Percentiles rank a stretch among this genome's conserved stretches.
Conservation (phyloP, 2,329 filamentous ascomycete species). For the Stenocarpella maydis region DNA sequence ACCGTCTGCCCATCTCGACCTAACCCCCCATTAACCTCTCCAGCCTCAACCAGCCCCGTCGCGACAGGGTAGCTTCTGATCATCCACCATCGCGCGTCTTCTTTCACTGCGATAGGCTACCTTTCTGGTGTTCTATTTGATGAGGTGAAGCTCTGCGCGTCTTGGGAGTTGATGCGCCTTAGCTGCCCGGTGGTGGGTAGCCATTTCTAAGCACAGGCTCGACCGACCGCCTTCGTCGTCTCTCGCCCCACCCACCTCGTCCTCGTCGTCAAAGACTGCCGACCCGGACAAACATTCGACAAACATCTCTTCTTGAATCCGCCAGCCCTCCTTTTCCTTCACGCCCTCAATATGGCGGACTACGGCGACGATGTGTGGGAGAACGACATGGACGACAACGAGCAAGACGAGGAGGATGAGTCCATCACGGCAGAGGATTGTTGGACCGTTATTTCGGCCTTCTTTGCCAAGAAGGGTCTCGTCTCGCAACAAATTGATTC, state of each 20-base stretch:
- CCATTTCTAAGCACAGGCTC: constrained; percentile 35
- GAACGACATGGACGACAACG: constrained; percentile 63
- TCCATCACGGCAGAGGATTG: constrained; percentile 95
- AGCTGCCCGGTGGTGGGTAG: constrained; percentile 34
- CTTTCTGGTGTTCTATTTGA: constrained; percentile 27
- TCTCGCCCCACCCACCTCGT: not conserved
- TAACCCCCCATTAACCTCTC: constrained; percentile 9
- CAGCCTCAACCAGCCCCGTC: constrained; percentile 2
- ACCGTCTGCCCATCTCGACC: constrained; percentile 21
- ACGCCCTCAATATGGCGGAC: constrained; percentile 56
- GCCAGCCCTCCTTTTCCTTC: not conserved
- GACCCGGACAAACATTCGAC: not conserved
- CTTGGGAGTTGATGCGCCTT: constrained; percentile 35
- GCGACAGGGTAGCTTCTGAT: constrained; percentile 10
- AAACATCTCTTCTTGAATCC: not conserved
- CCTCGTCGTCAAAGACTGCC: not conserved
- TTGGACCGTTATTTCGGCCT: constrained; percentile 96
- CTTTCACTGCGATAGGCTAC: not conserved
- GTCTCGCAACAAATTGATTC: constrained; percentile 98
- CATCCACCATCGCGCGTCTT: constrained; percentile 4
- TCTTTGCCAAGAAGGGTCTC: constrained; percentile 95
- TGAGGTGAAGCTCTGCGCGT: constrained; percentile 30
- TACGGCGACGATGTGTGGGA: constrained; percentile 61
- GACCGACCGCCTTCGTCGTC: constrained; percentile 1
- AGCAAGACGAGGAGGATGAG: constrained; percentile 71